These are phyloP conservation scores for Physocladia obscura DNA, from an alignment of 192 early-diverging fungal genomes.

Conservation along the genomic window DNA sequence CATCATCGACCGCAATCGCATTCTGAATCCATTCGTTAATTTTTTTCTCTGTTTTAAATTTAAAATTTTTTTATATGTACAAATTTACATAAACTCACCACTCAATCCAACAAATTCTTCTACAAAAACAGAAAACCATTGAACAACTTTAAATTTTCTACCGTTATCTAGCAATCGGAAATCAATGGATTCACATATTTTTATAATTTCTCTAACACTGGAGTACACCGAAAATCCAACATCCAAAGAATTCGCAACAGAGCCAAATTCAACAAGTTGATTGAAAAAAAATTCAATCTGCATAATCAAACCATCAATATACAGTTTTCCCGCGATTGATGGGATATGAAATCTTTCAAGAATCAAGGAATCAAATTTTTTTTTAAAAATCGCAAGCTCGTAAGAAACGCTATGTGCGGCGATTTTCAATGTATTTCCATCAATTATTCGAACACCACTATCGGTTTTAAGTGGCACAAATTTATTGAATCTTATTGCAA, in stretches of 20 bases:
- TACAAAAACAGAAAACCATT: constrained; percentile 44
- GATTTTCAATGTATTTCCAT: constrained; percentile 6
- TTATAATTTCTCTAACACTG: constrained; percentile 28
- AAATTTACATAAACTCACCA: constrained; percentile 10
- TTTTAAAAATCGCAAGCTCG: not conserved
- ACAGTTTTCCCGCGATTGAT: constrained; percentile 36
- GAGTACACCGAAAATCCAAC: constrained; percentile 42
- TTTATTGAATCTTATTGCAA: constrained; percentile 31
- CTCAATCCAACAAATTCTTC: constrained; percentile 37
- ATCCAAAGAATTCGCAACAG: constrained; percentile 23
- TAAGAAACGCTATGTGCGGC: not conserved
- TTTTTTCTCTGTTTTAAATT: constrained; percentile 24
- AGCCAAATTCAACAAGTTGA: not conserved
- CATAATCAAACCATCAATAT: constrained; percentile 24
- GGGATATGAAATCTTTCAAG: constrained; percentile 39
- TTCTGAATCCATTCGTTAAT: constrained; percentile 41
- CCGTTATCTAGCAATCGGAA: constrained; percentile 17
- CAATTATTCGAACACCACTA: not conserved
- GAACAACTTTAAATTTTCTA: constrained; percentile 19
- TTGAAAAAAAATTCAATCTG: constrained; percentile 26
- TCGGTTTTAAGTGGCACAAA: constrained; percentile 29
- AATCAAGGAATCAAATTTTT: not conserved
- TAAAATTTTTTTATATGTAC: not conserved
- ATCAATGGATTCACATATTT: constrained; percentile 37
- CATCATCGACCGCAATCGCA: constrained; percentile 40